Base-by-base conservation (phyloP, 2,329 filamentous ascomycete species). In the Pyricularia pennisetigena region DNA sequence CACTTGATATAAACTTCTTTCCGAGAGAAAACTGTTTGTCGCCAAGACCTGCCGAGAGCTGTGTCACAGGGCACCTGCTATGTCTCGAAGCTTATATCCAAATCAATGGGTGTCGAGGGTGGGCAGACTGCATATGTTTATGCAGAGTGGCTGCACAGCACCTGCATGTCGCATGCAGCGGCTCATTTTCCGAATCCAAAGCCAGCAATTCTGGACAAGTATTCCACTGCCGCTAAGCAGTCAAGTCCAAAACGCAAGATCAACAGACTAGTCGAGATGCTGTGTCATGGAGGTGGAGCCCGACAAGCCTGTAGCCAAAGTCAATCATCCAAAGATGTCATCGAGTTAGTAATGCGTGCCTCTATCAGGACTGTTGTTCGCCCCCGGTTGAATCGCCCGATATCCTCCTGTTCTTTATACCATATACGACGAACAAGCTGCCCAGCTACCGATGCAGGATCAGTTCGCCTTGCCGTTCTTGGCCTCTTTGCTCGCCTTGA, bases 401-500 rank as follows among this genome's bases (percentile, higher is more conserved):
- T 54, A 54, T 54, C 20, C 41, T 54, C 20, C 41, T 62, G 29
- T 28, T 8, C 24, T 26, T 62, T 62, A 26, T 28, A 62, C 12
- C 24, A 10, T 16, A 0, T 28, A 26, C 59, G 14, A n/a, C 24
- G 2, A 26, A 26, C 24, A n/a, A 28, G 35, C 65, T 49, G 20
- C 35, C 65, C 20, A 41, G 35, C 9, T n/a, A 14, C 9, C 24
- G 54, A 32, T 3, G 23, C 57, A 28, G 14, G 4, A 24, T 59
- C 62, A 84, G 73, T 86, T 79, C 54, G 82, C 79, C 76, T 88
- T 88, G 71, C 79, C 82, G 66, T 81, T 81, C 74, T 82, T 82
- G 5, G 73, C 74, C 8, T 81, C 80, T 74, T 88, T 88, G 70
- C 82, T 80, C 49, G 84, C 81, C 74, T 82, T 88, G 76, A 93